A percentile compares a stretch with the other conserved stretches of the same genome.
Conservation (phyloP, 225 moss, liverwort and hornwort species). For the Physcomitrellopsis africana region DNA sequence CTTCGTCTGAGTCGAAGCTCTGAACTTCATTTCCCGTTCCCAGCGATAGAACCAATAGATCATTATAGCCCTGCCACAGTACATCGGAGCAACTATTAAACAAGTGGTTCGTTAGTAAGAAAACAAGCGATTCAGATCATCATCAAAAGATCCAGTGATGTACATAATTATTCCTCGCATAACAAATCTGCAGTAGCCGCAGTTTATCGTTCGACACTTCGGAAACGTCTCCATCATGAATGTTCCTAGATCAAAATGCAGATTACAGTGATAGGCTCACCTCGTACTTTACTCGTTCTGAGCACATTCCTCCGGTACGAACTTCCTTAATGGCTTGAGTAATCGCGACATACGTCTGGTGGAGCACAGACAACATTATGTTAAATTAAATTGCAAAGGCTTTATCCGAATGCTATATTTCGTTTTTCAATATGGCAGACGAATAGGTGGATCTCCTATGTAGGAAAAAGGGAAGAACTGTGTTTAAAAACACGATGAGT, state of each 20-base stretch:
- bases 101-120: not conserved
- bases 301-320: conserved; percentile 42
- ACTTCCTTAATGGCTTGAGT: conserved; percentile 67
- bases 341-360: conserved; percentile 63
- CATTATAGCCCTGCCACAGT: conserved; percentile 51
- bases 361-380: conserved; percentile 16
- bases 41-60: conserved; percentile 63
- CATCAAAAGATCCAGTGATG: not conserved
- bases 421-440: not conserved
- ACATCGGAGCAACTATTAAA: conserved; percentile 10
- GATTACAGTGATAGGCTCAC: conserved; percentile 23
- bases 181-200: conserved; percentile 7
- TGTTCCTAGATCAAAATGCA: conserved; percentile 11
- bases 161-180: not conserved
- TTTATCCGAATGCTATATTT: not conserved
- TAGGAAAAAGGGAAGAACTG: not conserved
- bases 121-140: not conserved
- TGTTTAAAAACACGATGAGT: not conserved
- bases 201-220: not conserved
- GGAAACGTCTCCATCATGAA: not conserved
- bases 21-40: conserved; percentile 51
- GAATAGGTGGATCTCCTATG: conserved; percentile 3
- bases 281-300: conserved; percentile 50
- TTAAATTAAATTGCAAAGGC: conserved; percentile 13
- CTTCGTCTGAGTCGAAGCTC: conserved; percentile 44